Evolutionary conservation across 371 early-diverging fungal species (phyloP).

Genomic region (Syncephalis fuscata): DNA sequence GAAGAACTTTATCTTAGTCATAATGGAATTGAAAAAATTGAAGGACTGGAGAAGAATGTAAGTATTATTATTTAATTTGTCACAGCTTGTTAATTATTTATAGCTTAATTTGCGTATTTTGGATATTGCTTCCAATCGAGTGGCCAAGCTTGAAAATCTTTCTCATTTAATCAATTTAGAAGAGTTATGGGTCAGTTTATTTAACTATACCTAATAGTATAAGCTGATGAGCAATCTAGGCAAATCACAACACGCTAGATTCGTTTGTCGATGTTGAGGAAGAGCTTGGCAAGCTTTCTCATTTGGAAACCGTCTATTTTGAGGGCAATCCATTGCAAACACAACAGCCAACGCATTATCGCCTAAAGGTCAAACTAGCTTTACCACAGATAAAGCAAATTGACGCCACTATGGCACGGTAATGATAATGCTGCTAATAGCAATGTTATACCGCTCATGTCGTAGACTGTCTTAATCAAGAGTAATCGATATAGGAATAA

Average conservation of each 20-base stretch:
- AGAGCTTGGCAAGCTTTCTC: constrained; percentile 38
- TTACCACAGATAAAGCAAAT: constrained; percentile 81
- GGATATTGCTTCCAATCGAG: constrained; percentile 70
- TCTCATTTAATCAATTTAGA: constrained; percentile 47
- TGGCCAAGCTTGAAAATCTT: constrained; percentile 63
- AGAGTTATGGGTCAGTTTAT: constrained; percentile 71
- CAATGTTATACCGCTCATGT: too few relatives aligned
- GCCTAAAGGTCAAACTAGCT: constrained; percentile 70
- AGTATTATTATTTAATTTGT: constrained; percentile 3
- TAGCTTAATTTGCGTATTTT: constrained; percentile 49
- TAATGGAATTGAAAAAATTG: constrained; percentile 61
- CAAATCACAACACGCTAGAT: constrained; percentile 60
- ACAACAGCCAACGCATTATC: constrained; percentile 57
- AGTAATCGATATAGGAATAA: too few relatives aligned
- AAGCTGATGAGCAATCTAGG: constrained; percentile 19
- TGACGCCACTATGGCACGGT: constrained; percentile 45
- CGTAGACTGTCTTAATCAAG: too few relatives aligned
- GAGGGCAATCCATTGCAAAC: constrained; percentile 90
- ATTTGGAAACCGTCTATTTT: constrained; percentile 74
- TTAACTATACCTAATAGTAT: background rate
- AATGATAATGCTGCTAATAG: too few relatives aligned
- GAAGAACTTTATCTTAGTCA: constrained; percentile 87
- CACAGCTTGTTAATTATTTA: background rate
- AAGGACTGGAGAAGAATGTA: constrained; percentile 63
- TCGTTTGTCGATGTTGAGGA: constrained; percentile 61